Evolutionary conservation across 2,329 filamentous ascomycete species (phyloP).

Genomic region (Aphanocladium album): DNA sequence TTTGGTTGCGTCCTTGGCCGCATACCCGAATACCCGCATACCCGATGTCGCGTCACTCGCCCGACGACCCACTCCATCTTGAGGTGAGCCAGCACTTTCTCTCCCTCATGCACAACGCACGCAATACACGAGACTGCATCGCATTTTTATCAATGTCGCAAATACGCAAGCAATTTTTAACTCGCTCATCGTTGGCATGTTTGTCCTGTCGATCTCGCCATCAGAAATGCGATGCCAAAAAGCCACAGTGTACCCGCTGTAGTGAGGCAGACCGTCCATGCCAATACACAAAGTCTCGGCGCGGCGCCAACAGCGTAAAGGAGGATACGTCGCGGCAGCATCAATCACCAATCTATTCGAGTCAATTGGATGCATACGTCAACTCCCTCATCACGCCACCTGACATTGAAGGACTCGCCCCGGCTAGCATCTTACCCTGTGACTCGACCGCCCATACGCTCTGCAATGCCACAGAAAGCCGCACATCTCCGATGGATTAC

Average conservation of each 20-base stretch:
- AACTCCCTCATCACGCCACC: background rate
- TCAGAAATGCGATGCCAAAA: slow-evolving; percentile 47
- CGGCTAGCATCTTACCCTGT: background rate
- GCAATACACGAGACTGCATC: background rate
- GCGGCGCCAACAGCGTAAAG: slow-evolving; percentile 30
- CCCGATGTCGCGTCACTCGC: slow-evolving; percentile 4
- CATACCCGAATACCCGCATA: slow-evolving; percentile 15
- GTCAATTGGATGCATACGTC: background rate
- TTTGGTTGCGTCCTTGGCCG: background rate
- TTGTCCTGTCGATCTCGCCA: slow-evolving; percentile 47
- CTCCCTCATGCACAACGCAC: background rate
- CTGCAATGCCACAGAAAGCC: background rate
- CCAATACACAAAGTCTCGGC: slow-evolving; percentile 45
- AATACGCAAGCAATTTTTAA: slow-evolving; percentile 9
- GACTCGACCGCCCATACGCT: background rate
- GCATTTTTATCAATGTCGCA: background rate
- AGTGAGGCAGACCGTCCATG: slow-evolving; percentile 38
- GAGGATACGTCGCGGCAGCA: background rate
- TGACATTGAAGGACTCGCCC: background rate
- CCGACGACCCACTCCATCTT: background rate
- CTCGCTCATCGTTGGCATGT: slow-evolving; percentile 39
- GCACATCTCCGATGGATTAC: background rate
- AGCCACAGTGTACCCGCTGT: slow-evolving; percentile 43
- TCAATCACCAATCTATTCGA: background rate
- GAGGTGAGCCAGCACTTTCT: background rate